Evolutionary conservation across 352 stramenopile genomes (phyloP).

Genomic region (Detonula confervacea): DNA sequence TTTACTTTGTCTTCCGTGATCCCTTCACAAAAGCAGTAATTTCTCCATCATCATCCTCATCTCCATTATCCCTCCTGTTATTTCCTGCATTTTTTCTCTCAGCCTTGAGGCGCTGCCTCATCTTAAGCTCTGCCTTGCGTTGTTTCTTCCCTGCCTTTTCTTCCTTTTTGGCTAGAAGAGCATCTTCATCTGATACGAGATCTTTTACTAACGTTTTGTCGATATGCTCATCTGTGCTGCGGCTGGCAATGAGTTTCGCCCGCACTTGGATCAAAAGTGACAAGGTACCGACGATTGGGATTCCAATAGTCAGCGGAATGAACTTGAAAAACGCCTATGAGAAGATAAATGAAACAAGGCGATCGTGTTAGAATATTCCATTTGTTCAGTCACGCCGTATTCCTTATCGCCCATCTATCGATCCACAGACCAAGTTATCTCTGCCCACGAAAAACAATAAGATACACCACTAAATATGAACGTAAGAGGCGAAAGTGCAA

Average conservation of each 20-base stretch:
- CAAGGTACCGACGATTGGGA: constrained; percentile 33
- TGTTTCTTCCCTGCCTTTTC: constrained; percentile 53
- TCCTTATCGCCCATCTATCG: not conserved
- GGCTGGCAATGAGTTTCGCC: constrained; percentile 46
- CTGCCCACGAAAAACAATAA: too few relatives aligned
- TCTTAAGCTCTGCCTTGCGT: constrained; percentile 49
- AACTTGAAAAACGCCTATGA: constrained; percentile 57
- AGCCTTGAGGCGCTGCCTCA: constrained; percentile 49
- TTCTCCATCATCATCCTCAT: constrained; percentile 53
- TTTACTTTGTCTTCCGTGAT: constrained; percentile 43
- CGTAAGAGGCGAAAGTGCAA: too few relatives aligned
- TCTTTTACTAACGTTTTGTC: constrained; percentile 60
- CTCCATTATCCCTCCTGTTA: constrained; percentile 17
- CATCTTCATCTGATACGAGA: constrained; percentile 54
- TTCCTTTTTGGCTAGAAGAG: constrained; percentile 39
- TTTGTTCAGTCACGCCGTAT: not conserved
- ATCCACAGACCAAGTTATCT: too few relatives aligned
- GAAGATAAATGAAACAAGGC: not conserved
- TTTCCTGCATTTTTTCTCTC: constrained; percentile 37
- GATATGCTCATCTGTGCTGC: constrained; percentile 56
- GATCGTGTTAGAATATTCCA: not conserved
- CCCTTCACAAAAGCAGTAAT: constrained; percentile 50
- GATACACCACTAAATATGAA: too few relatives aligned
- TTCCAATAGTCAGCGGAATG: constrained; percentile 42
- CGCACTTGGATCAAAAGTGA: constrained; percentile 30